phyloP scores from a whole-genome alignment of 139 green algal species.

The Coelastrella sp. region DNA sequence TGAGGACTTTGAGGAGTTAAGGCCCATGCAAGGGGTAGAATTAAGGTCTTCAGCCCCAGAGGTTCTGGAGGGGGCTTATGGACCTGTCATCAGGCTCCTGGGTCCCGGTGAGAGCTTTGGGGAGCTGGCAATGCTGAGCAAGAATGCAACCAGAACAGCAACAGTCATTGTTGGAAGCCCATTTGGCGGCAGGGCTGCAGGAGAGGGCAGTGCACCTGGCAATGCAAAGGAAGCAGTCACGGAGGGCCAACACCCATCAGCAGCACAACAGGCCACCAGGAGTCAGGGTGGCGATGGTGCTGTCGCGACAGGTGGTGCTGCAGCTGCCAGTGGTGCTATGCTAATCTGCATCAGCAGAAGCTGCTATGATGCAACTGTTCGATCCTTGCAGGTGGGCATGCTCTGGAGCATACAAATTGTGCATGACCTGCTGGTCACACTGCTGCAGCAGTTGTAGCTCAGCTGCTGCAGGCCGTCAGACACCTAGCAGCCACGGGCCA shows the following conservation, averaged over 20 bases:
- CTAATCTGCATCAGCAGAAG: constrained; percentile 21
- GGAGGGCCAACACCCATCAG: not conserved
- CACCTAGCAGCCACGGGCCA: no score
- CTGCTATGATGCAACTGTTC: constrained; percentile 19
- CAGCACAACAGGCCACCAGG: not conserved
- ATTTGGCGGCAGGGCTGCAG: not conserved
- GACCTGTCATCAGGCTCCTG: constrained; percentile 36
- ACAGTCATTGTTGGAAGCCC: constrained; percentile 27
- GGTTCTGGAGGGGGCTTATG: constrained; percentile 5
- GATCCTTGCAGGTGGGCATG: constrained; percentile 36
- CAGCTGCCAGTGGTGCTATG: not conserved
- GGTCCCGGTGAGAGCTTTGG: constrained; percentile 47
- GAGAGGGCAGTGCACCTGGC: not conserved
- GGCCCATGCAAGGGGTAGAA: not conserved
- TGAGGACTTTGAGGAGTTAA: no score
- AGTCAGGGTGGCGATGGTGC: not conserved
- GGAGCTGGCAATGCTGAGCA: constrained; percentile 49
- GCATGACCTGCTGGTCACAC: no score
- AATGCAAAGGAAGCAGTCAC: not conserved
- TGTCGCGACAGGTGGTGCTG: not conserved
- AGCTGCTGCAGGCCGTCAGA: no score
- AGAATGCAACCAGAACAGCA: constrained; percentile 12
- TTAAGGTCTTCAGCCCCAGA: not conserved
- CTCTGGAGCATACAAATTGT: not conserved
- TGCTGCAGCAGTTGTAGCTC: no score